These are phyloP conservation scores for Tricharina praecox DNA, from an alignment of 495 filamentous ascomycete species.

Conservation along the genomic window DNA sequence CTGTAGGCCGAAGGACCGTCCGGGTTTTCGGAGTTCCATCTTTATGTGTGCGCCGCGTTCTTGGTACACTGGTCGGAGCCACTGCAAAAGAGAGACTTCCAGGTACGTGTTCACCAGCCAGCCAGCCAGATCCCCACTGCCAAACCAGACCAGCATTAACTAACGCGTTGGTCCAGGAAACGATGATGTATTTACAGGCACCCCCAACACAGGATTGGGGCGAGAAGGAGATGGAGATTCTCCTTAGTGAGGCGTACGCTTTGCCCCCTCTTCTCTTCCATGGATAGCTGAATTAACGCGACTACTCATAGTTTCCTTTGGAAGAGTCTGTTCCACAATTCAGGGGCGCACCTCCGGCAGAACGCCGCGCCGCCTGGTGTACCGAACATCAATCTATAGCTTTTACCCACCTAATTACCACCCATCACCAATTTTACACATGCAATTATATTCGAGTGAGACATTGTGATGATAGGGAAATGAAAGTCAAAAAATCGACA, in stretches of 20 bases:
- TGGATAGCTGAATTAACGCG: no score
- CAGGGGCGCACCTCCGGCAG: constrained; percentile 22
- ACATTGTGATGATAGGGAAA: no score
- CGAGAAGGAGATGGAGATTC: constrained; percentile 90
- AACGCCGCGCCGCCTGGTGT: background rate
- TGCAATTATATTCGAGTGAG: no score
- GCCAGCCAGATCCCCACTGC: no score
- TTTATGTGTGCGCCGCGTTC: constrained; percentile 96
- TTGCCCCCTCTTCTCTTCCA: no score
- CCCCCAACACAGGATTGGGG: constrained; percentile 90
- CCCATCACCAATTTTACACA: no score
- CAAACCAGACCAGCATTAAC: no score
- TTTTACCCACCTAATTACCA: no score
- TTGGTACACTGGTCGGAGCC: constrained; percentile 97
- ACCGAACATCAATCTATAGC: background rate
- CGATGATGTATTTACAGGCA: constrained; percentile 98
- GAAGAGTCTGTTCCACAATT: constrained; percentile 25
- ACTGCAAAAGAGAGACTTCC: constrained; percentile 91
- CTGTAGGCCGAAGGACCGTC: constrained; percentile 74
- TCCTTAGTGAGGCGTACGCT: constrained; percentile 64
- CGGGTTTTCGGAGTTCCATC: constrained; percentile 91
- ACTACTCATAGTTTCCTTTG: constrained; percentile 27
- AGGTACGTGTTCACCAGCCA: no score
- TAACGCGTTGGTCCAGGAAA: no score
- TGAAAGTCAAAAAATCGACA: no score